phyloP scores from a whole-genome alignment of 257 asterid genomes.

The Rhazya stricta region DNA sequence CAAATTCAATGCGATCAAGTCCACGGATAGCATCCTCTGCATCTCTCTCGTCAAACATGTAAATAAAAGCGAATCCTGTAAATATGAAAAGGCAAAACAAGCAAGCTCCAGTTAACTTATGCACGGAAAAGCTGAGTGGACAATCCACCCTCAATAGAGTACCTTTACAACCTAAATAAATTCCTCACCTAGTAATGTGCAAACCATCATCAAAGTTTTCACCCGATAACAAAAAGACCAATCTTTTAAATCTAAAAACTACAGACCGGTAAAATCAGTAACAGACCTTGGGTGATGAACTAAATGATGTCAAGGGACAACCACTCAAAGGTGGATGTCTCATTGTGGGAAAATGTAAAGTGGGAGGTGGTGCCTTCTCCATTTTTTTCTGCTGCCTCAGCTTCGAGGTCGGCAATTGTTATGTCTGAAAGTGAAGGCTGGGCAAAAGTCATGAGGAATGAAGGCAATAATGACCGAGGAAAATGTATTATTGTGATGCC shows the following conservation, averaged over 20 bases:
- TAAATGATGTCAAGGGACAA: conserved; percentile 58
- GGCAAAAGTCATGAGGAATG: conserved; percentile 55
- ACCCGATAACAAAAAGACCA: conserved; percentile 35
- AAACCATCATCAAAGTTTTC: conserved; percentile 29
- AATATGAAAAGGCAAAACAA: background rate
- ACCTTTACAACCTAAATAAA: conserved; percentile 9
- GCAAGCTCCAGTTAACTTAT: background rate
- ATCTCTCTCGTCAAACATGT: conserved; percentile 86
- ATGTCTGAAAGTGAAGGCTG: conserved; percentile 52
- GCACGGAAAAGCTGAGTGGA: conserved; percentile 9
- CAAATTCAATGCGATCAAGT: conserved; percentile 72
- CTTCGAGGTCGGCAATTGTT: conserved; percentile 48
- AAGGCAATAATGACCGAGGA: conserved; percentile 49
- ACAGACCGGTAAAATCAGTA: conserved; percentile 43
- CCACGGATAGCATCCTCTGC: conserved; percentile 80
- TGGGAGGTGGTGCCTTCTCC: conserved; percentile 42
- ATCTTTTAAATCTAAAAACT: conserved; percentile 37
- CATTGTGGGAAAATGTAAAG: conserved; percentile 43
- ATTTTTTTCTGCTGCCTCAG: conserved; percentile 51
- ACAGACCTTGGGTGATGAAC: conserved; percentile 63
- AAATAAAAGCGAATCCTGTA: conserved; percentile 61
- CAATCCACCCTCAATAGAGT: conserved; percentile 19
- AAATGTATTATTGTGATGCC: conserved; percentile 57
- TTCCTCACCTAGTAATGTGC: conserved; percentile 21
- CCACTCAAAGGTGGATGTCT: conserved; percentile 51